A percentile compares a stretch with the other conserved stretches of the same genome.
These are phyloP conservation scores for Thermomucor indicae-seudaticae DNA, from an alignment of 371 early-diverging fungal species.

Conservation along the genomic window DNA sequence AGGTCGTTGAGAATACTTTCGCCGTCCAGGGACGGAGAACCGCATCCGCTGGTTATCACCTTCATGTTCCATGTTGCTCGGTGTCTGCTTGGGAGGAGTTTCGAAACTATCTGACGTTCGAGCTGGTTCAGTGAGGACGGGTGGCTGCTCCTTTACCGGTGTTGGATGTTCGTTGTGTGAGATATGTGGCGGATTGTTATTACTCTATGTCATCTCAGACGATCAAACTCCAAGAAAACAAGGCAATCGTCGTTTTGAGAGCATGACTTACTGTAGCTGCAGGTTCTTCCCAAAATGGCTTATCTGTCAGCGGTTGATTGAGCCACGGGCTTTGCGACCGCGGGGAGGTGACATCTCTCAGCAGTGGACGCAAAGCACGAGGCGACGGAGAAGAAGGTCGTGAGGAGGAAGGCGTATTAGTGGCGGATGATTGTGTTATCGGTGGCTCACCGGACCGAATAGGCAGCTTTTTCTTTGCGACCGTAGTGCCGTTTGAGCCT, in stretches of 20 bases:
- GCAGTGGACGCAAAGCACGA: too few species aligned
- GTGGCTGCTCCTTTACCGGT: too few species aligned
- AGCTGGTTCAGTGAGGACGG: too few species aligned
- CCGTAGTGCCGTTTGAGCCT: not conserved
- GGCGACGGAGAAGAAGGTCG: not conserved
- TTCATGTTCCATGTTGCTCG: too few species aligned
- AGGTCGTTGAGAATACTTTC: constrained; percentile 2
- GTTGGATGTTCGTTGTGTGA: too few species aligned
- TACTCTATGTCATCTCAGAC: too few species aligned
- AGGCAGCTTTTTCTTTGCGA: not conserved
- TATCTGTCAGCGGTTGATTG: constrained; percentile 4
- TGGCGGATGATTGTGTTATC: not conserved
- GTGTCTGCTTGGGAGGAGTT: too few species aligned
- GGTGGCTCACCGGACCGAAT: constrained; percentile 1
- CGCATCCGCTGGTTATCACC: too few species aligned
- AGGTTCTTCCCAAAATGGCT: constrained; percentile 16
- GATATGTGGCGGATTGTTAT: too few species aligned
- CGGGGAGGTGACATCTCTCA: constrained; percentile 5
- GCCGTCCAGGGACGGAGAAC: constrained; percentile 7
- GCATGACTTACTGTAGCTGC: not conserved
- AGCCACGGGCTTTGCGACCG: constrained; percentile 1
- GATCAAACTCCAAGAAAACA: too few species aligned
- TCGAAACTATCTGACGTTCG: too few species aligned
- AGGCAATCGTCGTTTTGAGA: too few species aligned
- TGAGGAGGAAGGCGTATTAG: not conserved